phyloP scores from a whole-genome alignment of 169 alveolate species.

The Cryptosporidium baileyi region DNA sequence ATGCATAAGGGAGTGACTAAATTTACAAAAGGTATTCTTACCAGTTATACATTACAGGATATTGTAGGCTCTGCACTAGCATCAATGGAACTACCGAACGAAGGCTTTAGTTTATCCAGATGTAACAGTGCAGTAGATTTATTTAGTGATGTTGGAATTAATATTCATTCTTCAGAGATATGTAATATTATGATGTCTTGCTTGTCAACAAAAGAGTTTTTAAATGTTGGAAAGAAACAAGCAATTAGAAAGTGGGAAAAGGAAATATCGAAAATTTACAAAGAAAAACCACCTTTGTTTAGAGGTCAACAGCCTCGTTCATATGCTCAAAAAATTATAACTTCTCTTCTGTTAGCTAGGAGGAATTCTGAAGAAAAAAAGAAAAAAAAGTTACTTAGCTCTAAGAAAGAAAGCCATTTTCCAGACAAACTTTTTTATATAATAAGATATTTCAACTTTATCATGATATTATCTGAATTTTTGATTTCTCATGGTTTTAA shows the following conservation, averaged over 20 bases:
- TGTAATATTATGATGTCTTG: conserved; percentile 26
- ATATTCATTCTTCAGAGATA: neutral
- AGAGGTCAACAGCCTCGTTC: conserved; percentile 67
- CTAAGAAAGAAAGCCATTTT: neutral
- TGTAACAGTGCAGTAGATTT: neutral
- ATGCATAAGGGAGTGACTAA: conserved; percentile 56
- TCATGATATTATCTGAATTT: conserved; percentile 41
- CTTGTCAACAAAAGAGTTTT: conserved; percentile 35
- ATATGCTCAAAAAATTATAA: conserved; percentile 57
- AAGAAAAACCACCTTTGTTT: conserved; percentile 38
- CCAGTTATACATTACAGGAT: conserved; percentile 57
- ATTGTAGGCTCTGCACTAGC: conserved; percentile 46
- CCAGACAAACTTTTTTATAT: conserved; percentile 54
- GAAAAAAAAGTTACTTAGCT: neutral
- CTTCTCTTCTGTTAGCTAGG: conserved; percentile 4
- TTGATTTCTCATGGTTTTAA: conserved; percentile 16
- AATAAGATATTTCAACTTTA: conserved; percentile 34
- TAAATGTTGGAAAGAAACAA: neutral
- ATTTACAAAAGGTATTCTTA: conserved; percentile 30
- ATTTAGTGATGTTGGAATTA: conserved; percentile 55
- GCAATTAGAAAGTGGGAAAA: conserved; percentile 9
- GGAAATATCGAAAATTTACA: conserved; percentile 14
- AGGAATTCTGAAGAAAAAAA: neutral
- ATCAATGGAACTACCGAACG: conserved; percentile 66
- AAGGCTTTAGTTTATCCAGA: conserved; percentile 24